Conservation (phyloP, 345 rosid genomes). For the Lepidium didymum region DNA sequence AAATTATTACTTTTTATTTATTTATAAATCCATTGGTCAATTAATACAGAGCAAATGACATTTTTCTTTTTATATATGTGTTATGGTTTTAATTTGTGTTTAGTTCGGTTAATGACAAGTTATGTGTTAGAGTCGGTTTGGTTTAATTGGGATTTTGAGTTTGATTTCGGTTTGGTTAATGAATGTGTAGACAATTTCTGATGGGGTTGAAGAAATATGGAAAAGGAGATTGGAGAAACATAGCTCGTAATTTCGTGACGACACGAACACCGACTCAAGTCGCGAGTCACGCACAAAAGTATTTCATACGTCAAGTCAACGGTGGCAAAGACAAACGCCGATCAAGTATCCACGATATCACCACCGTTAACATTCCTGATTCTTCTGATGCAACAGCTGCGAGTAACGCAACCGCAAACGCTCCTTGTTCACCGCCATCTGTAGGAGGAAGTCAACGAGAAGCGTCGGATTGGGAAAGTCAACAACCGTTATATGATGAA, state of each 20-base stretch:
- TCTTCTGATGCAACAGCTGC: constrained; percentile 36
- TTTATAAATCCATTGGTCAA: constrained; percentile 1
- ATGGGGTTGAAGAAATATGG: constrained; percentile 92
- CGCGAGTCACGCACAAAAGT: constrained; percentile 99
- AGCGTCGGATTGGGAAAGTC: constrained; percentile 23
- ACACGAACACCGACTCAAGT: constrained; percentile 95
- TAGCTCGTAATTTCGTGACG: constrained; percentile 82
- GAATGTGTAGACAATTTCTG: constrained; percentile 69
- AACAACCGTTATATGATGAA: constrained; percentile 24
- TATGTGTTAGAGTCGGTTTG: neutral
- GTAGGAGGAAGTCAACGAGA: constrained; percentile 31
- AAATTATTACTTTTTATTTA: neutral
- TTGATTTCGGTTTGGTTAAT: neutral
- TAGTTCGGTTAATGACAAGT: neutral
- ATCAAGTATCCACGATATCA: constrained; percentile 97
- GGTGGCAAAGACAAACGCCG: constrained; percentile 96
- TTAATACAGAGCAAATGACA: neutral
- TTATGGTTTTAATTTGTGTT: neutral
- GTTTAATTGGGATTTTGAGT: neutral
- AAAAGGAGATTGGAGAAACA: constrained; percentile 98
- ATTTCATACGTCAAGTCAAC: constrained; percentile 80
- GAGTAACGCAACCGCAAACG: constrained; percentile 38
- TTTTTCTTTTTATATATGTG: neutral
- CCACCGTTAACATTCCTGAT: constrained; percentile 57
- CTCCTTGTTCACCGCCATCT: constrained; percentile 30